Evolutionary conservation across 2,329 filamentous ascomycete genomes (phyloP).

Genomic region (Trichophyton benhamiae): DNA sequence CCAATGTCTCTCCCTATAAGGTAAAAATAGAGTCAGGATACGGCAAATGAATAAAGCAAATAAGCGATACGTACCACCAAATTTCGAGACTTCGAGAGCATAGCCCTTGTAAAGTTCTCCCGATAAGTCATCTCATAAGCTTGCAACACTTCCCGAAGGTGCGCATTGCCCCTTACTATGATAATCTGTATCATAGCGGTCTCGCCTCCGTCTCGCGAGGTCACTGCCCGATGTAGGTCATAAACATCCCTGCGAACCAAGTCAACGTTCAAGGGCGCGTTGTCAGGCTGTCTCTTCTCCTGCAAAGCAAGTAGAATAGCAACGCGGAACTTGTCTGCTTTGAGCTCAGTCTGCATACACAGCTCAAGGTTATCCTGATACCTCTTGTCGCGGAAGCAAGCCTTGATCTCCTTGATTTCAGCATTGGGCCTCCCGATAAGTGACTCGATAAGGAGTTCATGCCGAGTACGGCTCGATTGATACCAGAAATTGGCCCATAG

Average conservation of each 20-base stretch:
- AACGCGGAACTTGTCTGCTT: constrained; percentile 90
- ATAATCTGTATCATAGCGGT: constrained; percentile 77
- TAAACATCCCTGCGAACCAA: constrained; percentile 60
- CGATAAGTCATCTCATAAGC: constrained; percentile 62
- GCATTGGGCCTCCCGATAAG: constrained; percentile 80
- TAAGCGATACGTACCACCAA: constrained; percentile 60
- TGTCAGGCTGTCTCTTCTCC: constrained; percentile 71
- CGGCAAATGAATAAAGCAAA: background rate
- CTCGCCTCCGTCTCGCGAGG: constrained; percentile 67
- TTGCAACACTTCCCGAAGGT: constrained; percentile 66
- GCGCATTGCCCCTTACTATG: constrained; percentile 64
- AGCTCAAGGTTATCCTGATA: constrained; percentile 68
- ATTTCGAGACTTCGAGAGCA: constrained; percentile 79
- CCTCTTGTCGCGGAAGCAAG: constrained; percentile 80
- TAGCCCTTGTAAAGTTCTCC: constrained; percentile 76
- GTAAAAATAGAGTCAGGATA: constrained; percentile 8
- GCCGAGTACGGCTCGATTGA: constrained; percentile 68
- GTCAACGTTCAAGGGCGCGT: constrained; percentile 49
- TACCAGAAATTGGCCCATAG: constrained; percentile 99
- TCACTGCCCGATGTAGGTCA: constrained; percentile 56
- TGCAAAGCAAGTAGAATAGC: constrained; percentile 76
- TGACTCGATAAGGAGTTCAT: constrained; percentile 83
- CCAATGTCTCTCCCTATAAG: constrained; percentile 73
- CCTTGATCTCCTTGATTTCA: constrained; percentile 80
- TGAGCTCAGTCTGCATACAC: constrained; percentile 87